A percentile compares a stretch with the other conserved stretches of the same genome.
These are phyloP conservation scores for Thymus mandschuricus DNA, from an alignment of 257 asterid species.

Conservation along the genomic window DNA sequence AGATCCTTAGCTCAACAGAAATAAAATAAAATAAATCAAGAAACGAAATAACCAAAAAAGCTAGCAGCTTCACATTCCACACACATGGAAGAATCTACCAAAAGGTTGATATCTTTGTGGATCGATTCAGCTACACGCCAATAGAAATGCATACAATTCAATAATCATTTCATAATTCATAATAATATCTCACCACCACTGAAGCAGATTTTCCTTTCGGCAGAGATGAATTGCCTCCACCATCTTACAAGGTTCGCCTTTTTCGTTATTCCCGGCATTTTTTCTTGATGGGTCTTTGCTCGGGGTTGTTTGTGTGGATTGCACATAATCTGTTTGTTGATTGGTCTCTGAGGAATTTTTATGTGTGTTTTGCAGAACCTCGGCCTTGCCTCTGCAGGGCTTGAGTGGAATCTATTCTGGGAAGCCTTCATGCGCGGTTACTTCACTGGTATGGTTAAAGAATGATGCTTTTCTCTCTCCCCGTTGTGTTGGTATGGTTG, in stretches of 20 bases:
- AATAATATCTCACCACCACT: conserved; percentile 33
- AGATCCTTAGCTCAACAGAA: not conserved
- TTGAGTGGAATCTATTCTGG: conserved; percentile 39
- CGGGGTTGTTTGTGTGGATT: conserved; percentile 2
- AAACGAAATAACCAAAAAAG: not conserved
- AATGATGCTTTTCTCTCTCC: not conserved
- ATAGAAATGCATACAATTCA: not conserved
- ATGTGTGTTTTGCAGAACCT: conserved; percentile 48
- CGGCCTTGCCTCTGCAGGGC: conserved; percentile 60
- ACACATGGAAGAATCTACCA: conserved; percentile 24
- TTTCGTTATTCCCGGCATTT: not conserved
- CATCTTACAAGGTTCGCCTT: conserved; percentile 62
- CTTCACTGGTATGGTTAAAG: conserved; percentile 49
- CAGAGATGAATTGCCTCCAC: conserved; percentile 75
- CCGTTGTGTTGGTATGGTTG: conserved; percentile 5
- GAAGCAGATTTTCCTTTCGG: not conserved
- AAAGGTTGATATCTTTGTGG: conserved; percentile 33
- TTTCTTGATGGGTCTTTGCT: conserved; percentile 14
- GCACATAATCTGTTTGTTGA: conserved; percentile 25
- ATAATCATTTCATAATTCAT: not conserved
- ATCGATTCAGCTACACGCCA: conserved; percentile 15
- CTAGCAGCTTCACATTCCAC: conserved; percentile 20
- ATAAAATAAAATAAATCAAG: not conserved
- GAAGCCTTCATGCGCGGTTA: conserved; percentile 40
- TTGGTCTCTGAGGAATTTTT: conserved; percentile 3